phyloP scores from a whole-genome alignment of 768 basidiomycete genomes.

The Termitomyces eurrhizus region DNA sequence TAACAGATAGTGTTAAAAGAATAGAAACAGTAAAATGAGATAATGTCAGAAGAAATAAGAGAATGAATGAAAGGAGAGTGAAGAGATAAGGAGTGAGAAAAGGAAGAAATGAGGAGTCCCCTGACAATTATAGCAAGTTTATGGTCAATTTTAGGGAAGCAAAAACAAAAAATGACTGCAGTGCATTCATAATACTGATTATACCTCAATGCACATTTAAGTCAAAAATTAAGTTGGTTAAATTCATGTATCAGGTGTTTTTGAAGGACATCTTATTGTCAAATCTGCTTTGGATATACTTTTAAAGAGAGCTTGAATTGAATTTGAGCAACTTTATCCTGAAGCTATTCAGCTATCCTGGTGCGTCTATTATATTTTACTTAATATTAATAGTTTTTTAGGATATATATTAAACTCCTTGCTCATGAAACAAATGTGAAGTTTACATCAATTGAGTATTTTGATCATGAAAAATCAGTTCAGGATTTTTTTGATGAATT shows the following conservation, averaged over 20 bases:
- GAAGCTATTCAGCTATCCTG: not conserved
- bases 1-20: no score
- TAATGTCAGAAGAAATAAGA: no score
- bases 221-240: not conserved
- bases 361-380: not conserved
- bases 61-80: no score
- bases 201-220: not conserved
- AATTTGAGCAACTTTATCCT: not conserved
- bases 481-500: no score
- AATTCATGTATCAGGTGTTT: constrained; percentile 4
- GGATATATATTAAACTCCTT: no score
- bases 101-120: no score
- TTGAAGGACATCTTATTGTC: not conserved
- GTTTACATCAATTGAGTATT: no score
- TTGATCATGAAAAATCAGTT: no score
- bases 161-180: not conserved
- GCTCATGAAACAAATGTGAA: no score
- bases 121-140: not conserved
- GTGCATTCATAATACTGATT: not conserved
- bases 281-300: not conserved
- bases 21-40: no score
- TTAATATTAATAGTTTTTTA: not conserved
- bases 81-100: no score
- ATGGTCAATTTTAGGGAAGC: not conserved
- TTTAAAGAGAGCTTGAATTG: not conserved